These are phyloP conservation scores for Elaeis guineensis DNA, from an alignment of 176 grass and related monocot species.

Conservation along the genomic window DNA sequence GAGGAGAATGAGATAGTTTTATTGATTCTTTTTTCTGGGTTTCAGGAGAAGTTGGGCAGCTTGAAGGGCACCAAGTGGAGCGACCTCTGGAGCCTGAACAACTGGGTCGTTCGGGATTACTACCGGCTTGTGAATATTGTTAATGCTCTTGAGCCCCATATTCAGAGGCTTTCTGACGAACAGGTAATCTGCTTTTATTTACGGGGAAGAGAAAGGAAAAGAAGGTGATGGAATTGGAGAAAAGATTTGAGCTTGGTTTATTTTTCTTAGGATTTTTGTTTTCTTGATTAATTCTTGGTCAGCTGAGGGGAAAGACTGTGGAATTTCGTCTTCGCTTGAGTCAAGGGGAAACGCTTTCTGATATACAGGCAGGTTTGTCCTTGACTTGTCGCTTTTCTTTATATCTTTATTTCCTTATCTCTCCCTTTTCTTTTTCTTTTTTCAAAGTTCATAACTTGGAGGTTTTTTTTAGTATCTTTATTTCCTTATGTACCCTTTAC, in stretches of 20 bases:
- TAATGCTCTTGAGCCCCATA: slow-evolving; percentile 43
- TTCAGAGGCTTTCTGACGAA: slow-evolving; percentile 72
- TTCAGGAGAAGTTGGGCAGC: slow-evolving; percentile 2
- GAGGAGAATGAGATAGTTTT: background rate
- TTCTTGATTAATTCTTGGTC: slow-evolving; percentile 4
- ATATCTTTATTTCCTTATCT: background rate
- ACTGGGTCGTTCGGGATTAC: slow-evolving; percentile 83
- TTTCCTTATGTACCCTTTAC: background rate
- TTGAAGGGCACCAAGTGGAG: slow-evolving; percentile 38
- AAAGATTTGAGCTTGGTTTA: background rate
- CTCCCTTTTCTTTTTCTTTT: background rate
- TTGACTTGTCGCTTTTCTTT: background rate
- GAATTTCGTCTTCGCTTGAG: slow-evolving; percentile 59
- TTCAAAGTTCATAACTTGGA: background rate
- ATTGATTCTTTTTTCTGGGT: background rate
- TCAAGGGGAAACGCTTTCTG: slow-evolving; percentile 63
- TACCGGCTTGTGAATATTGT: slow-evolving; percentile 61
- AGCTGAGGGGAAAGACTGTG: slow-evolving; percentile 63
- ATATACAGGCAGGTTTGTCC: slow-evolving; percentile 60
- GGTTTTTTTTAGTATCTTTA: background rate
- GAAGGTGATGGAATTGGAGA: too few relatives aligned
- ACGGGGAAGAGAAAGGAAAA: background rate
- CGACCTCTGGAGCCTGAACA: slow-evolving; percentile 67
- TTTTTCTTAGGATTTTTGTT: slow-evolving; percentile 1
- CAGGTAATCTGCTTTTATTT: slow-evolving; percentile 32